These are phyloP conservation scores for Penicillium hesseltinei DNA, from an alignment of 2,329 filamentous ascomycete genomes.

Conservation along the genomic window DNA sequence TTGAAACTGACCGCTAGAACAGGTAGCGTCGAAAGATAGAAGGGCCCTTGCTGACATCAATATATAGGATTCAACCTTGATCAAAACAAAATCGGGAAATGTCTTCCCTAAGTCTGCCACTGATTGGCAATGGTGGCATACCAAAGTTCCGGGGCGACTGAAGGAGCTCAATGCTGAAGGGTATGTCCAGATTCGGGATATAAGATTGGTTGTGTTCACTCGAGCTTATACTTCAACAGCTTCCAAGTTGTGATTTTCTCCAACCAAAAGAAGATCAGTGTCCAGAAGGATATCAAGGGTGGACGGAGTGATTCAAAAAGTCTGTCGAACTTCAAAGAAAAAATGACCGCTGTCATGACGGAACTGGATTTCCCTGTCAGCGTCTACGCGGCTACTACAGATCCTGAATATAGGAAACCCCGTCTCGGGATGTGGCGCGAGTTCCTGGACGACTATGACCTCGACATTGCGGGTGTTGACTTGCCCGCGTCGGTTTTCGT, in stretches of 20 bases:
- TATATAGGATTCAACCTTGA: slow-evolving; percentile 77
- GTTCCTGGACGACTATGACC: slow-evolving; percentile 60
- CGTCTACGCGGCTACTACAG: slow-evolving; percentile 81
- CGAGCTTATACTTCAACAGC: slow-evolving; percentile 41
- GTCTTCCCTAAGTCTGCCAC: slow-evolving; percentile 66
- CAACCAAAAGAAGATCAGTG: slow-evolving; percentile 80
- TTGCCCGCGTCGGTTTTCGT: slow-evolving; percentile 74
- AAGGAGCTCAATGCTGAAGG: slow-evolving; percentile 68
- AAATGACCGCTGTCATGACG: slow-evolving; percentile 66
- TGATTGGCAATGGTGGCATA: slow-evolving; percentile 96
- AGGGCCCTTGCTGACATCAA: not conserved
- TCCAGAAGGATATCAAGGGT: slow-evolving; percentile 70
- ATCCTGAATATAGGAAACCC: slow-evolving; percentile 83
- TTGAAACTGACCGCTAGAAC: not conserved
- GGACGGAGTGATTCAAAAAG: slow-evolving; percentile 67
- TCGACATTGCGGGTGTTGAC: slow-evolving; percentile 62
- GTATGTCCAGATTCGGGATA: slow-evolving; percentile 39
- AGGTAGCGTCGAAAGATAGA: not conserved
- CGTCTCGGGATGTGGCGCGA: slow-evolving; percentile 83
- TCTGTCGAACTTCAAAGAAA: slow-evolving; percentile 77
- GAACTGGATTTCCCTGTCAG: slow-evolving; percentile 68
- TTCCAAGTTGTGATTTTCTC: slow-evolving; percentile 78
- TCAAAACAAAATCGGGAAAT: slow-evolving; percentile 76
- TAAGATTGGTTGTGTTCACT: not conserved
- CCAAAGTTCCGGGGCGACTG: slow-evolving; percentile 65